Percentiles rank a stretch among this genome's conserved stretches.
These are phyloP conservation scores for Teratosphaeria viscida DNA, from an alignment of 2,329 filamentous ascomycete genomes.

Conservation along the genomic window DNA sequence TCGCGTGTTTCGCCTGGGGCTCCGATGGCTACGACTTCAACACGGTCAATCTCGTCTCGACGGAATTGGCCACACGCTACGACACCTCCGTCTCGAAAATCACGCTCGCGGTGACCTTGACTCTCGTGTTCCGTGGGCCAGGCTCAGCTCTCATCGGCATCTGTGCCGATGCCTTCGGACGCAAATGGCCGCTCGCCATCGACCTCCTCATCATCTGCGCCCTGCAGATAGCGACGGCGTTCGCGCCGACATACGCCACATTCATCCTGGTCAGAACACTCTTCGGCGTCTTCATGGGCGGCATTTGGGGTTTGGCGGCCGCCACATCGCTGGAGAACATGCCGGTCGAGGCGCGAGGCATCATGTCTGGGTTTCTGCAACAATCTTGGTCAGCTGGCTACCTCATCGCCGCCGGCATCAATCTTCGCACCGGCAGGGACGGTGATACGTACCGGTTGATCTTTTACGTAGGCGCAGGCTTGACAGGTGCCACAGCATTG, in stretches of 20 bases:
- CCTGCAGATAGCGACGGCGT: slow-evolving; percentile 70
- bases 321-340: slow-evolving; percentile 70
- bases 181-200: slow-evolving; percentile 48
- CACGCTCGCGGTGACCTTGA: not conserved
- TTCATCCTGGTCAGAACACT: slow-evolving; percentile 65
- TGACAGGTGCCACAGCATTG: slow-evolving; percentile 59
- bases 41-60: not conserved
- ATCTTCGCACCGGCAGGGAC: slow-evolving; percentile 58
- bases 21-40: not conserved
- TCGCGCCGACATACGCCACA: slow-evolving; percentile 58
- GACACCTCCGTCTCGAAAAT: not conserved
- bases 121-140: not conserved
- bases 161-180: slow-evolving; percentile 41
- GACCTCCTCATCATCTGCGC: slow-evolving; percentile 66
- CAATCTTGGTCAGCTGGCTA: slow-evolving; percentile 62
- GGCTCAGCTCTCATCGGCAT: not conserved
- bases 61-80: not conserved
- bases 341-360: slow-evolving; percentile 56
- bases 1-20: not conserved
- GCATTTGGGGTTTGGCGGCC: slow-evolving; percentile 65
- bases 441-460: slow-evolving; percentile 57
- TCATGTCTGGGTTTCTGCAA: slow-evolving; percentile 74
- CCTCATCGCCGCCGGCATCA: slow-evolving; percentile 64
- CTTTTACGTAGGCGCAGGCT: slow-evolving; percentile 54
- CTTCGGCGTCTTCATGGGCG: slow-evolving; percentile 73